These are phyloP conservation scores for Setaria viridis DNA, from an alignment of 202 grass and related monocot species.

Conservation along the genomic window DNA sequence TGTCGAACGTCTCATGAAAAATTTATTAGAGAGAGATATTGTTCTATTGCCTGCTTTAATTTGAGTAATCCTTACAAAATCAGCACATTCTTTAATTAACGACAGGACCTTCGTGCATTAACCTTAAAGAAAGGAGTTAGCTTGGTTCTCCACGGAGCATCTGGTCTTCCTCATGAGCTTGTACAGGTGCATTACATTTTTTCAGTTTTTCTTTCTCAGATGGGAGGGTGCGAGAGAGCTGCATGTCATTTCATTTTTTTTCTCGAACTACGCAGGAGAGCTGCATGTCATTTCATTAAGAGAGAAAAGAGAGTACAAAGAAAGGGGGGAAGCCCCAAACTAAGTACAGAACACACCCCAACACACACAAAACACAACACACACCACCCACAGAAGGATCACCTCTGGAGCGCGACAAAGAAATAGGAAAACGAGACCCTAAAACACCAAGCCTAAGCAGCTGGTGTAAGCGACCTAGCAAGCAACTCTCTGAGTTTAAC, in stretches of 20 bases:
- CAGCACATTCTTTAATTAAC: conserved; percentile 22
- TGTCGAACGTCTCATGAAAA: not conserved
- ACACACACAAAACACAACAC: too few species aligned
- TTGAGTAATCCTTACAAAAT: conserved; percentile 4
- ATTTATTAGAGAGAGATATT: conserved; percentile 16
- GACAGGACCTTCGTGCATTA: conserved; percentile 76
- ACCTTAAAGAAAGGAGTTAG: conserved; percentile 73
- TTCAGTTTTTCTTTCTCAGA: not conserved
- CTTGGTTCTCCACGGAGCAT: conserved; percentile 98
- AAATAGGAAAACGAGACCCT: too few species aligned
- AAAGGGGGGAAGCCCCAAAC: too few species aligned
- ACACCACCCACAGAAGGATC: too few species aligned
- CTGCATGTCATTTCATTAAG: not conserved
- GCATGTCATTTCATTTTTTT: not conserved
- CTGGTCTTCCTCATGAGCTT: conserved; percentile 68
- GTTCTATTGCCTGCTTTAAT: conserved; percentile 2
- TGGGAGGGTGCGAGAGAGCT: not conserved
- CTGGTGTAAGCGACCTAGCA: too few species aligned
- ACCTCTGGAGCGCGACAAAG: too few species aligned
- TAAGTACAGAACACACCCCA: too few species aligned
- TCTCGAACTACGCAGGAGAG: too few species aligned
- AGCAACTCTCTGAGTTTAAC: too few species aligned
- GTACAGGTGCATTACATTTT: conserved; percentile 61
- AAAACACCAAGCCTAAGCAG: too few species aligned
- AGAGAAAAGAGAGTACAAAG: too few species aligned